Evolutionary conservation across 345 rosid species (phyloP), one percentile per base, ranked within the genome.

Genomic region (Linum usitatissimum): DNA sequence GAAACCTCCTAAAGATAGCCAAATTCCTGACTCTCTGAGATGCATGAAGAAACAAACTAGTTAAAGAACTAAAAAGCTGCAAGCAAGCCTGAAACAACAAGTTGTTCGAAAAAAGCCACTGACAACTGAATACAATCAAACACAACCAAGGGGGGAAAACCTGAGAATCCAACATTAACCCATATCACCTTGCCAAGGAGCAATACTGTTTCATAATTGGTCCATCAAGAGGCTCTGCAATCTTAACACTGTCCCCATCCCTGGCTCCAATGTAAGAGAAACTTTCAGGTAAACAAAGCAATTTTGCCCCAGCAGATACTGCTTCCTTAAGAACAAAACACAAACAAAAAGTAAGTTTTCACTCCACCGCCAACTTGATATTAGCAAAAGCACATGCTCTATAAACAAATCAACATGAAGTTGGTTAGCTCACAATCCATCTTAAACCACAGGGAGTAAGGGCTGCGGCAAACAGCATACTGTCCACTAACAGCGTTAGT

Each of bases 1-100:
- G 66, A 89, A 92, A 30, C 96, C 96, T 60, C 95, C 95, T 64
- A 92, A 93, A 18, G 96, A 92, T 75, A 89, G 70, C 98, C 98
- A 92, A 51, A 92, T 80, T 18, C 77, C 74, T 14, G 86, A 79
- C 21, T 89, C 95, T 76, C 96, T 92, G 76, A 68, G 69, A 34
- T 61, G 30, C 31, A 65, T 28, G 15, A 49, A 7, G 17, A 59
- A 21, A 45, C 48, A 13, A 53, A 38, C 31, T 28, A 53, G 59
- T n/a, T n/a, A 39, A 18, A 19, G 3, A 61, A 59, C 30, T 53
- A 17, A 4, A 62, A 15, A 14, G 20, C 39, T 7, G 58, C 63
- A 55, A 28, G 58, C 63, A 55, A 28, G 38, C 38, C 38, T 34
- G 38, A 34, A 13, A 63, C 19, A 57, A 20, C 13, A 59, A 42